Conservation (phyloP, 495 filamentous ascomycete species). For the Sphaerosporella brunnea region DNA sequence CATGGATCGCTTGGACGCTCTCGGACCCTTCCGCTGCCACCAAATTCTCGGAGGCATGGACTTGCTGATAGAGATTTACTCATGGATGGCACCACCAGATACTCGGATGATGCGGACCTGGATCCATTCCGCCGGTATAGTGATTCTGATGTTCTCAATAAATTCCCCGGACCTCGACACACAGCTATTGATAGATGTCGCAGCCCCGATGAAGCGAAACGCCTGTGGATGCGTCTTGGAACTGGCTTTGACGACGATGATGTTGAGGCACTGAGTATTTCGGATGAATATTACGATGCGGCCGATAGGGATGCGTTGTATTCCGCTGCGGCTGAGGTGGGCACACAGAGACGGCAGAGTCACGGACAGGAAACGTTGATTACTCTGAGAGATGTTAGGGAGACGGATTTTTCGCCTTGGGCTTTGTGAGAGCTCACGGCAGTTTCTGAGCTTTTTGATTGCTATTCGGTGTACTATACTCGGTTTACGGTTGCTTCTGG, state of each 20-base stretch:
- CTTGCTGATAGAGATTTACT: not conserved
- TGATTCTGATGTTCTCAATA: not conserved
- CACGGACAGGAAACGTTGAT: constrained; percentile 11
- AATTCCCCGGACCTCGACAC: not conserved
- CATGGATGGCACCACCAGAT: not conserved
- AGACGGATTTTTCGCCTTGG: constrained; percentile 25
- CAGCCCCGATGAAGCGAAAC: constrained; percentile 5
- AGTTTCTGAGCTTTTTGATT: too few species aligned
- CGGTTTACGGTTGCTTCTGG: not conserved
- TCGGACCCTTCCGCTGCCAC: not conserved
- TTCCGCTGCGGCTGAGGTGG: not conserved
- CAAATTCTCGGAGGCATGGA: not conserved
- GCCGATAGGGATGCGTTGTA: constrained; percentile 3
- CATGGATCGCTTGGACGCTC: not conserved
- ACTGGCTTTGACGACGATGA: constrained; percentile 1
- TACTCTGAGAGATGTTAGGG: constrained; percentile 18
- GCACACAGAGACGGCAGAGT: not conserved
- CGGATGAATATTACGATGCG: constrained; percentile 7
- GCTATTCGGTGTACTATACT: too few species aligned
- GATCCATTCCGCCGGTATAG: too few species aligned
- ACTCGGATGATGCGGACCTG: not conserved
- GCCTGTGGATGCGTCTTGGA: constrained; percentile 5
- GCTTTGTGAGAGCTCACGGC: constrained; percentile 15
- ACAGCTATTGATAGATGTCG: not conserved
- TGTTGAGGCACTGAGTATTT: constrained; percentile 3